A percentile compares a stretch with the other conserved stretches of the same genome.
Evolutionary conservation across 352 stramenopile genomes (phyloP).

Genomic region (Globisporangium acanthophoron): DNA sequence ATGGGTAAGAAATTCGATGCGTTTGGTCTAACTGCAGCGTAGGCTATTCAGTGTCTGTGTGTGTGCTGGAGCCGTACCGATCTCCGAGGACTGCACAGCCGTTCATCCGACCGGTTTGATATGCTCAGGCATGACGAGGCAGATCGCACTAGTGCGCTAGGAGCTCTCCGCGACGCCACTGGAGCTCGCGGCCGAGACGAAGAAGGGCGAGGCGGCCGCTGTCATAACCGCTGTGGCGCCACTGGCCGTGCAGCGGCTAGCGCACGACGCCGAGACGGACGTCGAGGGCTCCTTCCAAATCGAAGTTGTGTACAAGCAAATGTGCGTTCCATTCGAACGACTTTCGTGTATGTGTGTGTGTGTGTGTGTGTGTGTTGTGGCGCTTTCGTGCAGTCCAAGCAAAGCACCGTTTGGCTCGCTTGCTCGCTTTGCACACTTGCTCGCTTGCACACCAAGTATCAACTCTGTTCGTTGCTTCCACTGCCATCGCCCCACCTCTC

Average conservation of each 20-base stretch:
- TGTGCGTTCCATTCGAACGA: not conserved
- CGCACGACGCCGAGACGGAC: slow-evolving; percentile 68
- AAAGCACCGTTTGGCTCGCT: not conserved
- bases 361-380: not conserved
- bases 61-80: no score
- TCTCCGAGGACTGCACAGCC: no score
- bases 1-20: no score
- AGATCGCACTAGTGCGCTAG: no score
- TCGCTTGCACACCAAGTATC: no score
- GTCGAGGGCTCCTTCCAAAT: slow-evolving; percentile 60
- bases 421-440: not conserved
- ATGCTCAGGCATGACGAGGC: no score
- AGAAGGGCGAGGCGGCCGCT: slow-evolving; percentile 50
- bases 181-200: slow-evolving; percentile 52
- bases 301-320: not conserved
- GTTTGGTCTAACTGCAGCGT: no score
- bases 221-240: slow-evolving; percentile 43
- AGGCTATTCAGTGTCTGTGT: no score
- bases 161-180: slow-evolving; percentile 5
- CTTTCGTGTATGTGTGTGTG: not conserved
- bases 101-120: no score
- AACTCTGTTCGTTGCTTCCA: not conserved
- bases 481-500: not conserved
- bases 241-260: slow-evolving; percentile 52
- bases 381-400: not conserved